Base-by-base conservation (phyloP, 345 rosid genomes). In the Draba incana region DNA sequence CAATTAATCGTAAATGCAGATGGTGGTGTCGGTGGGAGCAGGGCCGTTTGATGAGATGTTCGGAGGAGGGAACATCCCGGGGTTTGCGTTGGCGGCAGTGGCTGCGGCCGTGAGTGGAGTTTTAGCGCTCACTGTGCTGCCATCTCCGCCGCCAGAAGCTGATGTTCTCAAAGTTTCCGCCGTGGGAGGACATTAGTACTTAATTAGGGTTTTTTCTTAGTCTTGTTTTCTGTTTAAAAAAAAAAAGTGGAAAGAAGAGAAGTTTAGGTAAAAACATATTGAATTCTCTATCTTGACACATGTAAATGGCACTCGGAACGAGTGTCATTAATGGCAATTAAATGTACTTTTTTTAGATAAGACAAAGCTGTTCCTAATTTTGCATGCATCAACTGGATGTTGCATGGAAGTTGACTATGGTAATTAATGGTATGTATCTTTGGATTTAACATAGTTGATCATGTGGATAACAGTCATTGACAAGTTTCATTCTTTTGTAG, bases 41-140 rank as follows among this genome's bases (percentile, higher is more conserved):
- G 98, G 98, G 28, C 89, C 88, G 6, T 75, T 84, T 69, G 98
- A 92, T 62, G 79, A 81, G 37, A 38, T 84, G 33, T 87, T 84
- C 30, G 96, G 98, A 70, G 98, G 96, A 8, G 96, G 98, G 2
- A 92, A 92, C 75, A 41, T 79, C 30, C 96, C 98, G 10, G 93
- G 88, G 0, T 89, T 89, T 53, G 70, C 70, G 15, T 71, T 75
- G 10, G 98, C 86, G 8, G 96, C 86, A 0, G 68, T 88, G 1
- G 85, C 92, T 0, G 96, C 96, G 0, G 80, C 85, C 2, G 77
- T 56, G 2, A 85, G 96, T 68, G 84, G 84, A n/a, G 24, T 82
- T 24, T 35, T 86, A 16, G 88, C 92, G 0, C 65, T 85, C 42
- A 75, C 83, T 15, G 41, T 84, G 75, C 87, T 92, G 6, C 96